phyloP scores from a whole-genome alignment of 306 rosid genomes.

The Glycyrrhiza uralensis region DNA sequence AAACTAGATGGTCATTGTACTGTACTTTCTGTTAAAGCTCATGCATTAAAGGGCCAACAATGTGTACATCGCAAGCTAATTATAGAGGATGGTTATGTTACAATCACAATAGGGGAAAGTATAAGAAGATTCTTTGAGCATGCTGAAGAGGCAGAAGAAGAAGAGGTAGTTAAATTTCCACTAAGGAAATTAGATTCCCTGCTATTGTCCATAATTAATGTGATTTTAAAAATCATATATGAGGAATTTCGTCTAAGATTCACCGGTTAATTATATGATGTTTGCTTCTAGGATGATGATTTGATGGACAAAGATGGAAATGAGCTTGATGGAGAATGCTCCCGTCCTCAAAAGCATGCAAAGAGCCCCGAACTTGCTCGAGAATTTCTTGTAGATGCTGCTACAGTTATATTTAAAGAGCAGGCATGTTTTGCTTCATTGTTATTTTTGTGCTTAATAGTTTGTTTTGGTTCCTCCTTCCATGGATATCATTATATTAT shows the following conservation, averaged over 20 bases:
- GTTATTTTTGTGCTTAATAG: not conserved
- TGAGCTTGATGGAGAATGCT: constrained; percentile 96
- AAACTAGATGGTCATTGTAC: constrained; percentile 89
- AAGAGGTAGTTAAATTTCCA: constrained; percentile 72
- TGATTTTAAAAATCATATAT: not conserved
- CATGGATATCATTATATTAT: not conserved
- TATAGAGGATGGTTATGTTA: constrained; percentile 87
- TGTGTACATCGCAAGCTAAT: constrained; percentile 92
- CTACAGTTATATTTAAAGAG: constrained; percentile 93
- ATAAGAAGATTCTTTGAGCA: constrained; percentile 92
- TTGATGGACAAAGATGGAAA: constrained; percentile 90
- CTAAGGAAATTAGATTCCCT: constrained; percentile 30
- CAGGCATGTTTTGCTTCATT: constrained; percentile 59
- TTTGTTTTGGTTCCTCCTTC: not conserved
- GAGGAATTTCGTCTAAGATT: constrained; percentile 11
- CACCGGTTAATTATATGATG: constrained; percentile 19
- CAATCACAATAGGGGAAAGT: constrained; percentile 90
- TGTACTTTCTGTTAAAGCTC: constrained; percentile 92
- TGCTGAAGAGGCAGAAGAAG: constrained; percentile 99
- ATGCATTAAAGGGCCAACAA: constrained; percentile 86
- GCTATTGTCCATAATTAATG: constrained; percentile 12
- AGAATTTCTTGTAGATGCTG: constrained; percentile 95
- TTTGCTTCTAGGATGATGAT: constrained; percentile 77
- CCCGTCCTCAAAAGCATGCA: constrained; percentile 99
- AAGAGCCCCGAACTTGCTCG: constrained; percentile 99